Percentiles rank a stretch among this genome's conserved stretches.
Conservation (phyloP, 2,329 filamentous ascomycete genomes). For the Alternaria sp. region DNA sequence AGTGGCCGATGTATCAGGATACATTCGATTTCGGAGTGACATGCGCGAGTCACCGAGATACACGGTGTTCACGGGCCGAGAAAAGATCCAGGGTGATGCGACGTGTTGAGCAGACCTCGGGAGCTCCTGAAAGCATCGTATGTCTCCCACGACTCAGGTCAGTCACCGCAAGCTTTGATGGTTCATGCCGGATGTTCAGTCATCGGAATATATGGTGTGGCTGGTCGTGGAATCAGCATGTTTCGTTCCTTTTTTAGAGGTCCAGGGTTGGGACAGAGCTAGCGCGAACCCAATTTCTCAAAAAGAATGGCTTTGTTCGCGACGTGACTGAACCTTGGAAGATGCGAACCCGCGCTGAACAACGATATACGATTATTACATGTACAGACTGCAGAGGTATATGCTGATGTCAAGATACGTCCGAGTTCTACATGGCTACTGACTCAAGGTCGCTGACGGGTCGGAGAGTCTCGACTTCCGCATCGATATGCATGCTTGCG, state of each 20-base stretch:
- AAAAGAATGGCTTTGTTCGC: conserved; percentile 3
- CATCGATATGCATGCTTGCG: neutral
- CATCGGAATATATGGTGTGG: neutral
- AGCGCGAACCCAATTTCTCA: conserved; percentile 6
- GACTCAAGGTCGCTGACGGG: neutral
- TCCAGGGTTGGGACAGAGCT: neutral
- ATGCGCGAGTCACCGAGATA: conserved; percentile 3
- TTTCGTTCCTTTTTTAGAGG: neutral
- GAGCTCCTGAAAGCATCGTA: neutral
- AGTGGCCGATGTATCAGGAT: neutral
- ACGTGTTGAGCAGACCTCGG: neutral
- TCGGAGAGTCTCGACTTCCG: neutral
- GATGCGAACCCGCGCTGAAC: neutral
- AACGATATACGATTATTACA: neutral
- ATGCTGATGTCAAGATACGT: neutral
- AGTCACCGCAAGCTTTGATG: neutral
- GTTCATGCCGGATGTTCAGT: neutral
- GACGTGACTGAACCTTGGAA: neutral
- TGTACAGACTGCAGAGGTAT: neutral
- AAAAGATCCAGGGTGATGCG: conserved; percentile 3
- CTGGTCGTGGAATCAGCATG: neutral
- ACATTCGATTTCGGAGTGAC: neutral
- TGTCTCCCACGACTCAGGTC: conserved; percentile 2
- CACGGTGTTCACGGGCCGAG: neutral
- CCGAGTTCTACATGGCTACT: neutral